These are phyloP conservation scores for Leccinum variabile DNA, from an alignment of 1,284 basidiomycete species.

Conservation along the genomic window DNA sequence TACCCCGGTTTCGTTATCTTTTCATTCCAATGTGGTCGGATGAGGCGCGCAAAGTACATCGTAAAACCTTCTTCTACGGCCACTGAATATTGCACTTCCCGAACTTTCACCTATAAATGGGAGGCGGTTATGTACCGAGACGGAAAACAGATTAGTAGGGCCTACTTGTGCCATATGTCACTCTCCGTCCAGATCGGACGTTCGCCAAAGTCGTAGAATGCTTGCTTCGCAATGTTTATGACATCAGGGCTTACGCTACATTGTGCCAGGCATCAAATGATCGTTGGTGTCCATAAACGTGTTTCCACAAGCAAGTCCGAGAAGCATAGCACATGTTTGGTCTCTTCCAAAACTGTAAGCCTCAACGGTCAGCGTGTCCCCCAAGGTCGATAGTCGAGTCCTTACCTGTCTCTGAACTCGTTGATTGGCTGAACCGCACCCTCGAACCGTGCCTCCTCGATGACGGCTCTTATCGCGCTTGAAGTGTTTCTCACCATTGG, in stretches of 20 bases:
- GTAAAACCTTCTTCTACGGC: constrained; percentile 87
- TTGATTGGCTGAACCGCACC: constrained; percentile 67
- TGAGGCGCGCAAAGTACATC: constrained; percentile 81
- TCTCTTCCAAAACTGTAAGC: constrained; percentile 75
- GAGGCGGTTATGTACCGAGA: neutral
- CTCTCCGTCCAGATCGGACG: constrained; percentile 77
- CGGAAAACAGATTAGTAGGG: constrained; percentile 24
- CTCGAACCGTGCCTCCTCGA: constrained; percentile 70
- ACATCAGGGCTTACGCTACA: constrained; percentile 61
- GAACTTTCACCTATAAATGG: constrained; percentile 55
- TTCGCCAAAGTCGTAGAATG: constrained; percentile 84
- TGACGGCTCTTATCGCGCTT: constrained; percentile 70
- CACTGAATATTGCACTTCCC: constrained; percentile 79
- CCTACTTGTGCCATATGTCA: constrained; percentile 64
- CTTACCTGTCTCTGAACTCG: constrained; percentile 70
- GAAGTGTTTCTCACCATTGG: constrained; percentile 80
- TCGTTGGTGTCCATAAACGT: constrained; percentile 63
- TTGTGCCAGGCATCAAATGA: constrained; percentile 44
- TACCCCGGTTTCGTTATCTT: constrained; percentile 70
- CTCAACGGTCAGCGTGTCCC: constrained; percentile 6
- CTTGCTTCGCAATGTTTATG: constrained; percentile 68
- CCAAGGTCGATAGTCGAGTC: constrained; percentile 11
- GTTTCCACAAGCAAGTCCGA: constrained; percentile 76
- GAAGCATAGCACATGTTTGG: constrained; percentile 88
- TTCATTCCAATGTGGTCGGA: constrained; percentile 86